A percentile compares a stretch with the other conserved stretches of the same genome.
Conservation (phyloP, 1,139 yeast species). For the Candida anutae region DNA sequence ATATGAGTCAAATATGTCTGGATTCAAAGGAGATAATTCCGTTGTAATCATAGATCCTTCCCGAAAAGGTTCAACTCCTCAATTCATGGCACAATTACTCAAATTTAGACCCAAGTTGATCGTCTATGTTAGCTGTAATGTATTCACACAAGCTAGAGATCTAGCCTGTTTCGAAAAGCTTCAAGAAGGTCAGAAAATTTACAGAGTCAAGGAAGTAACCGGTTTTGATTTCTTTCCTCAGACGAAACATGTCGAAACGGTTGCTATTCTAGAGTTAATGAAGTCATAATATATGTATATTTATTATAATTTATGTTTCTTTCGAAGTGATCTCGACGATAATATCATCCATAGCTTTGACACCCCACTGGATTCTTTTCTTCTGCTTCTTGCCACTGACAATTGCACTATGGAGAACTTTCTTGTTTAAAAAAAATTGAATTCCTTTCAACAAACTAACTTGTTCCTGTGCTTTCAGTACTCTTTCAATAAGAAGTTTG, state of each 20-base stretch:
- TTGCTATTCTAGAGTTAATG: slow-evolving; percentile 26
- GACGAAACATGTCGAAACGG: slow-evolving; percentile 40
- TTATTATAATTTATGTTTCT: slow-evolving; percentile 5
- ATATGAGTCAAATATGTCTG: slow-evolving; percentile 17
- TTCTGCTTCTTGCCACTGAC: slow-evolving; percentile 53
- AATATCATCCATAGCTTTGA: slow-evolving; percentile 44
- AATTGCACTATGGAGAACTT: slow-evolving; percentile 43
- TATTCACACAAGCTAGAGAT: slow-evolving; percentile 41
- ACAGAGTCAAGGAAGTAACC: slow-evolving; percentile 22
- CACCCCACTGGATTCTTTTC: slow-evolving; percentile 67
- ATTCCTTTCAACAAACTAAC: slow-evolving; percentile 61
- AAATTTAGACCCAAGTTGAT: slow-evolving; percentile 31
- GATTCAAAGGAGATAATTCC: slow-evolving; percentile 24
- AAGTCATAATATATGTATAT: slow-evolving; percentile 4
- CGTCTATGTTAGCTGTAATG: slow-evolving; percentile 39
- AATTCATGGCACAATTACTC: slow-evolving; percentile 27
- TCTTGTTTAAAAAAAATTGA: slow-evolving; percentile 56
- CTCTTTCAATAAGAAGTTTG: slow-evolving; percentile 42
- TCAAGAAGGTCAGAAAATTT: slow-evolving; percentile 12
- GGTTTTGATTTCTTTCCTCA: slow-evolving; percentile 46
- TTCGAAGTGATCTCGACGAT: slow-evolving; percentile 38
- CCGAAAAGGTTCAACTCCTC: slow-evolving; percentile 31
- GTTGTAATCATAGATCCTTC: slow-evolving; percentile 42
- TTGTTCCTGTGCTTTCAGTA: slow-evolving; percentile 59
- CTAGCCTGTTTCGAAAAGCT: slow-evolving; percentile 20